Evolutionary conservation across 2,329 filamentous ascomycete species (phyloP).

Genomic region (Curvularia sp.): DNA sequence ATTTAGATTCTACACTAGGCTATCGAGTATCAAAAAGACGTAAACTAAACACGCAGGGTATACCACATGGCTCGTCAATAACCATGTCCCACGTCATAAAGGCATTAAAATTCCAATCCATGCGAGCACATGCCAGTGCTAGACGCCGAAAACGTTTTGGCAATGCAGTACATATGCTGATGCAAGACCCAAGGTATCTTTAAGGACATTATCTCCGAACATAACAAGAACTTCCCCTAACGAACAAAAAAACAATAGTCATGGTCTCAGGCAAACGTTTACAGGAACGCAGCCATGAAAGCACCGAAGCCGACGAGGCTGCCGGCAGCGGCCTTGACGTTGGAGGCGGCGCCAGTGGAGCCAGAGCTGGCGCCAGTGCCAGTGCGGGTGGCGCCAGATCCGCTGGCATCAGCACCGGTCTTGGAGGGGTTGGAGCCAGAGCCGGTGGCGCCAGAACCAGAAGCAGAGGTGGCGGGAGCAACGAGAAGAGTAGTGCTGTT

Average conservation of each 20-base stretch:
- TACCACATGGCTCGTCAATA: slow-evolving; percentile 6
- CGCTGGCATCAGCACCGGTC: slow-evolving; percentile 17
- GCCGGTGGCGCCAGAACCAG: slow-evolving; percentile 18
- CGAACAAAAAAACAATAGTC: slow-evolving; percentile 1
- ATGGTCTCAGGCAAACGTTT: slow-evolving; percentile 18
- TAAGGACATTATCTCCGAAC: slow-evolving; percentile 34
- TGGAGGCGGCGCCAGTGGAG: slow-evolving; percentile 37
- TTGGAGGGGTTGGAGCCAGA: background rate
- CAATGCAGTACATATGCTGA: slow-evolving; percentile 25
- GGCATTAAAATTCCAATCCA: slow-evolving; percentile 18
- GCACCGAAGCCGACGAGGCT: slow-evolving; percentile 46
- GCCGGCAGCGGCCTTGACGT: slow-evolving; percentile 41
- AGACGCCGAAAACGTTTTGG: slow-evolving; percentile 18
- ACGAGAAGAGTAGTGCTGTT: slow-evolving; percentile 44
- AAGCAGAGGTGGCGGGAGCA: slow-evolving; percentile 16
- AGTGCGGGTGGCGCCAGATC: slow-evolving; percentile 15
- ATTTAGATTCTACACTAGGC: slow-evolving; percentile 17
- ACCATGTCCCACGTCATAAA: slow-evolving; percentile 12
- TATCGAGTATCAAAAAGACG: slow-evolving; percentile 11
- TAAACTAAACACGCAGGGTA: slow-evolving; percentile 12
- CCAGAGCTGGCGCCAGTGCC: slow-evolving; percentile 19
- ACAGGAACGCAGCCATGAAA: slow-evolving; percentile 49
- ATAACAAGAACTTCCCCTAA: slow-evolving; percentile 2
- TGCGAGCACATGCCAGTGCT: slow-evolving; percentile 32
- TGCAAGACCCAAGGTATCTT: slow-evolving; percentile 42